Evolutionary conservation across 768 basidiomycete species (phyloP), one percentile per base, ranked within the genome.

Genomic region (Lactarius pseudohatsudake): DNA sequence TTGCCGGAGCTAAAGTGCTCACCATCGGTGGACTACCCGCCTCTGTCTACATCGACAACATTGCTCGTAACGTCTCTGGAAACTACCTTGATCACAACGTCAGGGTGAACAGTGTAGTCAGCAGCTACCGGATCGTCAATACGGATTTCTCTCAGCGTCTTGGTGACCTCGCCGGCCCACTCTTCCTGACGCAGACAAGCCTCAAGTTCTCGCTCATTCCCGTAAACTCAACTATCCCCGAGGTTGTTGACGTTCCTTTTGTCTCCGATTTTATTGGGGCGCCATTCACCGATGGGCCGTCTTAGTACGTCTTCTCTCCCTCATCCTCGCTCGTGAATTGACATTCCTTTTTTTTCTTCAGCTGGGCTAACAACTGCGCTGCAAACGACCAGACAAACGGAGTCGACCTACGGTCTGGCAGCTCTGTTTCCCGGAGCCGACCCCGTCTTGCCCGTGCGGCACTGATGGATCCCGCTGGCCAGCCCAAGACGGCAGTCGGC

Each of bases 71-170:
- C 3, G 81, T 85, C 20, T 83, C 84, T 7, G 85, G 87, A 3
- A 87, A 87, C 69, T 87, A 81, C 72, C 77, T 88, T 57, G 85
- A 87, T 72, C 85, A 86, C 68, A 84, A 84, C 34, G 79, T 88
- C 53, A 81, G 87, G 40, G 82, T 87, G 47, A 88, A 88, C 75
- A 84, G 82, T 47, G 86, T 83, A 4, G 84, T 85, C 75, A 84
- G 80, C 38, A 84, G 84, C 71, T 88, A 88, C 72, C 77, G 84
- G 7, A 70, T 77, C 45, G 61, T 66, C 16, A 79, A 73, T 11
- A 77, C 76, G 0, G 71, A 64, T n/a, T 85, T 82, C 69, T 84
- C 83, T n/a, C 86, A 88, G 74, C 79, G 85, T 15, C 71, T 88
- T 57, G 87, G 82, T 13, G 79, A 80, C 68, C 76, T 86, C 40